These are phyloP conservation scores for Psidium friedrichsthalianum DNA, from an alignment of 345 rosid species.

Conservation along the genomic window DNA sequence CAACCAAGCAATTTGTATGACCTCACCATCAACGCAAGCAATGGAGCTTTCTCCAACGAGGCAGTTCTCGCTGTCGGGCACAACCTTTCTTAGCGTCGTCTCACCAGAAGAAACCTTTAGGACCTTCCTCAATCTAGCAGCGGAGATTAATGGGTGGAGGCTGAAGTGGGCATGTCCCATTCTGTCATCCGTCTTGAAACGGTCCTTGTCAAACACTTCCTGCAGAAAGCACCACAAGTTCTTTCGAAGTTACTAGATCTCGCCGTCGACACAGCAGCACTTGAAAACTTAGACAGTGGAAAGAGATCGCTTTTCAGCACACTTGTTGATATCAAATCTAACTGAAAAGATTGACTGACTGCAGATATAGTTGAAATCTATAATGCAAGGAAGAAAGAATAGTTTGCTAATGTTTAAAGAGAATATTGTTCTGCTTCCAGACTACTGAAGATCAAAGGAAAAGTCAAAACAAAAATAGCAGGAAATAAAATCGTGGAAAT, in stretches of 20 bases:
- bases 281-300: not conserved
- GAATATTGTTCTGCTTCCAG: not conserved
- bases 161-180: constrained; percentile 86
- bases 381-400: not conserved
- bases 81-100: constrained; percentile 67
- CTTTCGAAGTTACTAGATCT: not conserved
- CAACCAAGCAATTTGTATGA: constrained; percentile 84
- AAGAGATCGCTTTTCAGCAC: not conserved
- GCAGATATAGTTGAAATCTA: not conserved
- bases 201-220: constrained; percentile 98
- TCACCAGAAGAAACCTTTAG: constrained; percentile 58
- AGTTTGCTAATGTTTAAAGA: not conserved
- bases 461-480: not conserved
- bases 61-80: constrained; percentile 75
- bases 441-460: not conserved
- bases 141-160: constrained; percentile 85
- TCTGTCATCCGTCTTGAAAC: constrained; percentile 92
- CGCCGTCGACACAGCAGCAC: not conserved
- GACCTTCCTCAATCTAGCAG: constrained; percentile 68
- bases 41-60: constrained; percentile 74
- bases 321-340: not conserved
- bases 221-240: constrained; percentile 7
- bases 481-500: not conserved
- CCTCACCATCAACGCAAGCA: constrained; percentile 58
- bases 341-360: not conserved